Evolutionary conservation across 2,329 filamentous ascomycete species (phyloP).

Genomic region (Chaetoscypha palmicola): DNA sequence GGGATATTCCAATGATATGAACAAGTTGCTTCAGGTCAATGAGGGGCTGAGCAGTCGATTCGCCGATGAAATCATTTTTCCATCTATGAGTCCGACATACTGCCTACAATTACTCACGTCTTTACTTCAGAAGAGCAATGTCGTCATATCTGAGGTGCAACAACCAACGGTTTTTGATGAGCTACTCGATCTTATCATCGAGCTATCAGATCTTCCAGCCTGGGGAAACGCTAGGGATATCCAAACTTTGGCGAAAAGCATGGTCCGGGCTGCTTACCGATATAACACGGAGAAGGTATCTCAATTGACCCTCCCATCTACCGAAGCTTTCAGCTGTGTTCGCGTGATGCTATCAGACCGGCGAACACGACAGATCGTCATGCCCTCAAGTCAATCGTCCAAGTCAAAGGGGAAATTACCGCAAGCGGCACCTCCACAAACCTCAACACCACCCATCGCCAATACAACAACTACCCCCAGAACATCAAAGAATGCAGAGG

Average conservation of each 20-base stretch:
- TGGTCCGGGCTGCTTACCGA: conserved; percentile 3
- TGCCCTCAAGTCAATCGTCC: no score
- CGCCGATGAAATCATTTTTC: conserved; percentile 35
- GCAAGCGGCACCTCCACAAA: no score
- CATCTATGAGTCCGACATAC: conserved; percentile 1
- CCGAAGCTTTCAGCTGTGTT: no score
- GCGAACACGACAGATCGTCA: no score
- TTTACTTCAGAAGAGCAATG: neutral
- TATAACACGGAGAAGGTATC: no score
- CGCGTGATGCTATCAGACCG: no score
- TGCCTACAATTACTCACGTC: conserved; percentile 14
- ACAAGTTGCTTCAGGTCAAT: conserved; percentile 42
- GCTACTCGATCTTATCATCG: neutral
- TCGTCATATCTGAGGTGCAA: neutral
- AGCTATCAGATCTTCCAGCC: conserved; percentile 5
- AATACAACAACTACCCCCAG: no score
- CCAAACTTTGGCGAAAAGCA: conserved; percentile 16
- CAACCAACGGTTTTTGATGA: no score
- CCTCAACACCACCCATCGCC: no score
- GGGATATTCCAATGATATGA: conserved; percentile 48
- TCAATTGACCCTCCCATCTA: no score
- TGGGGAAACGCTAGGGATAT: conserved; percentile 23
- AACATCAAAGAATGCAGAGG: no score
- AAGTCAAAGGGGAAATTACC: no score
- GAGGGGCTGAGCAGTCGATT: conserved; percentile 47